Evolutionary conservation across 805 yeast species (phyloP).

Genomic region (Hanseniaspora occidentalis): DNA sequence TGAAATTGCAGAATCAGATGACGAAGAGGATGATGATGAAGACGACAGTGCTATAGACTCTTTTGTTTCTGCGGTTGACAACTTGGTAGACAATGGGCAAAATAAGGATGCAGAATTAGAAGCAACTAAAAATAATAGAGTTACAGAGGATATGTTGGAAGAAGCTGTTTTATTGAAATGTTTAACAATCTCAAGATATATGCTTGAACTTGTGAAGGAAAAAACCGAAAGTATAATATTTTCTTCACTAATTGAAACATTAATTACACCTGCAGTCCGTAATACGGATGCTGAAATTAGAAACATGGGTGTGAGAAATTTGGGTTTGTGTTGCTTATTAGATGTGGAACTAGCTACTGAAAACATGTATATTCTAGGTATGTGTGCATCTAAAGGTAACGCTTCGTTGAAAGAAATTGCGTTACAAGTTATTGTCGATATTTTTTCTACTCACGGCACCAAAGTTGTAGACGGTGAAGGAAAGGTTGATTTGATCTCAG

Average conservation of each 20-base stretch:
- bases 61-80: slow-evolving; percentile 35
- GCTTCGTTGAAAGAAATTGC: slow-evolving; percentile 50
- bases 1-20: slow-evolving; percentile 14
- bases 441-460: slow-evolving; percentile 65
- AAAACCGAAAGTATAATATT: slow-evolving; percentile 55
- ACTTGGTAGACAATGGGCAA: slow-evolving; percentile 20
- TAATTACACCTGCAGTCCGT: slow-evolving; percentile 68
- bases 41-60: slow-evolving; percentile 28
- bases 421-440: slow-evolving; percentile 62
- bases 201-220: slow-evolving; percentile 54
- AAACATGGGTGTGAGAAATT: slow-evolving; percentile 55
- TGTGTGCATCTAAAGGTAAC: slow-evolving; percentile 56
- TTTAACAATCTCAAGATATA: slow-evolving; percentile 52
- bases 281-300: slow-evolving; percentile 41
- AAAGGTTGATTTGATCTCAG: slow-evolving; percentile 45
- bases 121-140: slow-evolving; percentile 9
- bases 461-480: slow-evolving; percentile 49
- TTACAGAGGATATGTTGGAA: slow-evolving; percentile 22
- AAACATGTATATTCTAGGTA: slow-evolving; percentile 52
- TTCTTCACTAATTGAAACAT: slow-evolving; percentile 57
- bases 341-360: slow-evolving; percentile 55
- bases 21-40: slow-evolving; percentile 14
- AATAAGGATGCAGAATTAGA: slow-evolving; percentile 10
- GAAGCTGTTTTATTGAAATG: slow-evolving; percentile 41
- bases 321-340: slow-evolving; percentile 69